phyloP scores from a whole-genome alignment of 768 basidiomycete species.

The Boletus pseudopeckii region DNA sequence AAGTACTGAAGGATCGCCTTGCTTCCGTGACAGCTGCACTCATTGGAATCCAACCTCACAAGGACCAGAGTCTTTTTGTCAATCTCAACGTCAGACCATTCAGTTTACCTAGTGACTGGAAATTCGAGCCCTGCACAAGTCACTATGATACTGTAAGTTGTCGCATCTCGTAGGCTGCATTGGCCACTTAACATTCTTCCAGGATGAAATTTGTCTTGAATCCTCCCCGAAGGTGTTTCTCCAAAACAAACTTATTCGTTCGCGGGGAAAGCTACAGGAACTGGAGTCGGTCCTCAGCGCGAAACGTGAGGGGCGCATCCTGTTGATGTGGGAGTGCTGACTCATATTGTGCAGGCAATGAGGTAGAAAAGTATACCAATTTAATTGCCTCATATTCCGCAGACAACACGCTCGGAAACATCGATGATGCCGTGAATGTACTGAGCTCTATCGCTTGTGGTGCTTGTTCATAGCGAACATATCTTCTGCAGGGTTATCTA shows the following conservation, averaged over 20 bases:
- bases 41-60: slow-evolving; percentile 47
- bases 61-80: slow-evolving; percentile 72
- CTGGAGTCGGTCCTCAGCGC: slow-evolving; percentile 51
- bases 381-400: slow-evolving; percentile 46
- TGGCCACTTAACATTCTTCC: neutral
- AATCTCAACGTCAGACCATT: slow-evolving; percentile 69
- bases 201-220: slow-evolving; percentile 57
- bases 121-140: slow-evolving; percentile 68
- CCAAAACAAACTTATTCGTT: slow-evolving; percentile 70
- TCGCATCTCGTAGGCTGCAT: neutral
- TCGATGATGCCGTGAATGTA: slow-evolving; percentile 38
- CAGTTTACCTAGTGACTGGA: slow-evolving; percentile 60
- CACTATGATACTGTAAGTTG: slow-evolving; percentile 72
- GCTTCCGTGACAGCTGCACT: slow-evolving; percentile 46
- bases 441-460: neutral
- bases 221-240: slow-evolving; percentile 70
- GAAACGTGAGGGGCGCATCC: slow-evolving; percentile 49
- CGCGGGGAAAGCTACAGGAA: slow-evolving; percentile 61
- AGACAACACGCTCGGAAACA: slow-evolving; percentile 49
- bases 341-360: slow-evolving; percentile 41
- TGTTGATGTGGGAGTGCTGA: slow-evolving; percentile 2
- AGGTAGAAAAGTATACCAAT: slow-evolving; percentile 48
- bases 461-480: slow-evolving; percentile 1
- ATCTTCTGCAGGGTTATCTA: slow-evolving; percentile 49
- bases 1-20: slow-evolving; percentile 51